These are phyloP conservation scores for Coccinonectria pachysandricola DNA, from an alignment of 2,329 filamentous ascomycete genomes.

Conservation along the genomic window DNA sequence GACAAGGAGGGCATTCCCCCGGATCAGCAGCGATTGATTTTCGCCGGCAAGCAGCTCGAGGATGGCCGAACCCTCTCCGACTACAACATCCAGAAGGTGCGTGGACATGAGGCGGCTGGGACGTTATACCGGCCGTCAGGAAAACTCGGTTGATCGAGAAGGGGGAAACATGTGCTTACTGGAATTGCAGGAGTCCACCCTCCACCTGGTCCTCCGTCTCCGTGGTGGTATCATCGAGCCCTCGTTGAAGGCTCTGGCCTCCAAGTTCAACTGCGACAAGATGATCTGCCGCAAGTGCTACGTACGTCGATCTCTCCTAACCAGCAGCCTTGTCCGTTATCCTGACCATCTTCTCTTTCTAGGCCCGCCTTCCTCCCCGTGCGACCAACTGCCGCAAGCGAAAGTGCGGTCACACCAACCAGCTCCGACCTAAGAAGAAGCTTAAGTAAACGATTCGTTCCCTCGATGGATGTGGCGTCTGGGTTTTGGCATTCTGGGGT, in stretches of 20 bases:
- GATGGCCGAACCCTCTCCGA: constrained; percentile 93
- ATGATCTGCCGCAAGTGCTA: constrained; percentile 99
- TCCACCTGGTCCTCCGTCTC: constrained; percentile 96
- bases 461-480: constrained; percentile 34
- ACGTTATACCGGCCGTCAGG: constrained; percentile 1
- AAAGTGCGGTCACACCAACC: constrained; percentile 99
- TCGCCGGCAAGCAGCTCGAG: constrained; percentile 98
- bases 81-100: constrained; percentile 99
- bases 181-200: constrained; percentile 72
- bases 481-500: constrained; percentile 31
- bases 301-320: too few species aligned
- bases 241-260: constrained; percentile 93
- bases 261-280: constrained; percentile 99
- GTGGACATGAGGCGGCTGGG: constrained; percentile 20
- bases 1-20: constrained; percentile 99
- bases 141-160: background rate
- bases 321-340: too few species aligned
- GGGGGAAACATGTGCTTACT: constrained; percentile 20
- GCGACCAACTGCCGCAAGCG: constrained; percentile 99
- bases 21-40: constrained; percentile 97
- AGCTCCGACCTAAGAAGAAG: constrained; percentile 99
- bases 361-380: constrained; percentile 85
- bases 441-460: constrained; percentile 58
- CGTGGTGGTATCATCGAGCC: constrained; percentile 99
- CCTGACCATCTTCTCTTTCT: too few species aligned